Percentiles rank a stretch among this genome's conserved stretches.
Conservation (phyloP, 345 rosid species). For the Carallia brachiata region DNA sequence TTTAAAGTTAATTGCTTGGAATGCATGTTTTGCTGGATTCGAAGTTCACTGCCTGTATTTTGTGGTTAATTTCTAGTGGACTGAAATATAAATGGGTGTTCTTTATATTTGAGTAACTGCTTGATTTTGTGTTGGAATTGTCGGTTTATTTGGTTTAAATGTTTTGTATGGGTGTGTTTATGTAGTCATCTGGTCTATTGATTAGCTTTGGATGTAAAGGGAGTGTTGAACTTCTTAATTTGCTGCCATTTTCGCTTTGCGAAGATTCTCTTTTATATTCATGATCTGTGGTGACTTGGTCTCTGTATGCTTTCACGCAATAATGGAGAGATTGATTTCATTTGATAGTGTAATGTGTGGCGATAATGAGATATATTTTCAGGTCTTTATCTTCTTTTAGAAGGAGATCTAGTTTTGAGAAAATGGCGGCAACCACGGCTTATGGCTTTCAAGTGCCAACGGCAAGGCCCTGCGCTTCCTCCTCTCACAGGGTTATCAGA, state of each 20-base stretch:
- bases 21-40: not conserved
- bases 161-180: not conserved
- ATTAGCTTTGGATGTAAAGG: no score
- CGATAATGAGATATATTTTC: slow-evolving; percentile 6
- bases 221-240: no score
- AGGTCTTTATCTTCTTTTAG: slow-evolving; percentile 22
- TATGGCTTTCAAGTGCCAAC: slow-evolving; percentile 58
- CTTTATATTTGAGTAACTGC: not conserved
- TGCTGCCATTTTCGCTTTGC: no score
- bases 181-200: no score
- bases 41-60: not conserved
- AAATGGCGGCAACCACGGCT: slow-evolving; percentile 62
- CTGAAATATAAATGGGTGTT: slow-evolving; percentile 6
- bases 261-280: no score
- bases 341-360: no score
- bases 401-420: slow-evolving; percentile 24
- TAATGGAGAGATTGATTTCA: not conserved
- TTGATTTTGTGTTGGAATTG: not conserved
- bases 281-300: not conserved
- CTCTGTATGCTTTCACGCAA: not conserved
- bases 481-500: slow-evolving; percentile 41
- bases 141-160: not conserved
- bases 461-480: slow-evolving; percentile 48
- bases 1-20: not conserved
- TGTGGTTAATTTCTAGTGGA: not conserved